Base-by-base conservation (phyloP, 2,329 filamentous ascomycete species). In the Coleophoma crateriformis region DNA sequence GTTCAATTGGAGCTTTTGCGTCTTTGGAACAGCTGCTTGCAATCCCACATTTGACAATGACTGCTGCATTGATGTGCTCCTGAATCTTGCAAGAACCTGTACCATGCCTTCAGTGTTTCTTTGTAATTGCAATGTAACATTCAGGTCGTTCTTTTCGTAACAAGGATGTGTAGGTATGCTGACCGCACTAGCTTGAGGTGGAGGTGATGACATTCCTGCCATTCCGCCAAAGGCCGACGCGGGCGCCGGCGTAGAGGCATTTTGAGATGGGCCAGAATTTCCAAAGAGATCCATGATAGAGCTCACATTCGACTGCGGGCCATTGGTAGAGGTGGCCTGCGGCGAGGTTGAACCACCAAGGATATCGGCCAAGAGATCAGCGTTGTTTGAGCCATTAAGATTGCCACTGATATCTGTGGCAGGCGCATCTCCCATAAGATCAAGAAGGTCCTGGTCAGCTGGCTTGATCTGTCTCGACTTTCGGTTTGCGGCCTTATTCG, bases 11-110 rank as follows among this genome's bases (percentile, higher is more conserved):
- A 99, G 71, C 67, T 94, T 96, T 71, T 99, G 94, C 41, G 88
- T 90, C 71, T 97, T 99, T 8, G 94, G 94, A 48, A 99, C 94
- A 1, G 94, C 94, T 40, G 92, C 94, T 68, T 99, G 94, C 57
- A 99, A 68, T 22, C 88, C 89, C 32, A 97, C 88, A 42, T 79
- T 81, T 14, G 84, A 84, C 45, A 97, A 75, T 13, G 74, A 71
- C 13, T 76, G 77, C 32, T 85, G 81, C 50, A 77, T 76, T 13
- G 84, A 86, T 0, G 72, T 79, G 67, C 97, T 97, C 37, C 80
- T 81, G 76, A 99, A 99, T 8, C 84, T 83, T 14, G 90, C 90
- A 45, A 85, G 76, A 7, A 95, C 84, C 64, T 96, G 90, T 17
- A 95, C 85, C 8, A 82, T 81, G 42, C 85, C 84, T 62, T 89